Percentiles rank a stretch among this genome's conserved stretches.
Evolutionary conservation across 1,284 basidiomycete species (phyloP).

Genomic region (Neolentinus lepideus): DNA sequence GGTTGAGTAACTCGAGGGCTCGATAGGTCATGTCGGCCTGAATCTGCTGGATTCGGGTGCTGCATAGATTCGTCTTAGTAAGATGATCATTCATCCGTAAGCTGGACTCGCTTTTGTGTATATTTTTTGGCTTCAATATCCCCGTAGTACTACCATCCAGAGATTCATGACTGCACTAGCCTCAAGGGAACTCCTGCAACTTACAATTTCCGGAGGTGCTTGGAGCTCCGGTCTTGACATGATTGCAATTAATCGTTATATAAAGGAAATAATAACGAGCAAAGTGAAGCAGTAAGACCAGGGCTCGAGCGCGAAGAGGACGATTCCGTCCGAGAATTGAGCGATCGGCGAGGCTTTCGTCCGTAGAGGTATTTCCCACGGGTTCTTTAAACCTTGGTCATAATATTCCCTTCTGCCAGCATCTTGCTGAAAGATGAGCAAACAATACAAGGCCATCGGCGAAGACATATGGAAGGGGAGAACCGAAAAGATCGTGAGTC

Average conservation of each 20-base stretch:
- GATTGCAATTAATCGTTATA: neutral
- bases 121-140: constrained; percentile 96
- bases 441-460: constrained; percentile 77
- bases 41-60: constrained; percentile 93
- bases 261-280: too few species aligned
- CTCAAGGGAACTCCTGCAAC: constrained; percentile 18
- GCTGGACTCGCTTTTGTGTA: constrained; percentile 74
- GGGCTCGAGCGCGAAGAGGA: too few species aligned
- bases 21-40: constrained; percentile 98
- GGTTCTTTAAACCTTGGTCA: too few species aligned
- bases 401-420: neutral
- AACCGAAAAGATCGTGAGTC: constrained; percentile 82
- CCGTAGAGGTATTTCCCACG: neutral
- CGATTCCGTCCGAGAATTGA: neutral
- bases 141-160: constrained; percentile 79
- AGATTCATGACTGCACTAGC: constrained; percentile 9
- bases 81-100: neutral
- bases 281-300: too few species aligned
- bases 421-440: constrained; percentile 37
- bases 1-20: constrained; percentile 85
- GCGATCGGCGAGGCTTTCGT: neutral
- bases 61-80: constrained; percentile 23
- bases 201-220: constrained; percentile 94
- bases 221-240: constrained; percentile 97
- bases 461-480: constrained; percentile 90